Base-by-base conservation (phyloP, 441 rosid species). In the Bruguiera hainesii region DNA sequence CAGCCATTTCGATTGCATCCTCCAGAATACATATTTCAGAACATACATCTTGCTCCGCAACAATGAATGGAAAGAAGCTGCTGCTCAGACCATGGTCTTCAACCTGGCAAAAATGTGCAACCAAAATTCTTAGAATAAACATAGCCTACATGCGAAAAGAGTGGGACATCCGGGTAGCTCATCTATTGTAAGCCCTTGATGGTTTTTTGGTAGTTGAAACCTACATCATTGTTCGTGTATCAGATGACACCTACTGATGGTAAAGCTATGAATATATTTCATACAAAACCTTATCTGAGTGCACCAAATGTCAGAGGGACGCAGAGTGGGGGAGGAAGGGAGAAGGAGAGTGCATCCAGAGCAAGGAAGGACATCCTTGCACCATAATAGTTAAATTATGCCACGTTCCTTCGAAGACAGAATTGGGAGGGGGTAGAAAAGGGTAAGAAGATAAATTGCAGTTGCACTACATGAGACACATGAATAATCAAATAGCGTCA, bases 1-100 rank as follows among this genome's bases (percentile, higher is more conserved):
- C 75, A 25, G 67, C 70, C n/a, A 60, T 64, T 67, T 84, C 93
- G 67, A 91, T 53, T 15, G 78, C 79, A 67, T 65, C 81, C 76
- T 91, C 97, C 18, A 91, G 90, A 70, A 71, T 23, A 57, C 96
- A 73, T 73, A 91, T 85, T 79, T 91, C 97, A 19, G 78, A 79
- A 79, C 96, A 87, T 58, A 89, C 83, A 56, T 84, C 90, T 30
- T 74, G 74, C 75, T 85, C 97, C 1, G 89, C 91, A 57, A 89
- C 93, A 35, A 91, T 83, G 73, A 89, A 91, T 60, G 97, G 97
- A 73, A 87, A 89, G 87, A 85, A 91, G 76, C 91, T 84, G 83
- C 89, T 77, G 66, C 85, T 84, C 21, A 82, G 77, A 69, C 90
- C 82, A 65, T 81, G 75, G 73, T 91, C 93, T 79, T 91, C 97